Base-by-base conservation (phyloP, 2,329 filamentous ascomycete species). In the Nemania bipapillata region DNA sequence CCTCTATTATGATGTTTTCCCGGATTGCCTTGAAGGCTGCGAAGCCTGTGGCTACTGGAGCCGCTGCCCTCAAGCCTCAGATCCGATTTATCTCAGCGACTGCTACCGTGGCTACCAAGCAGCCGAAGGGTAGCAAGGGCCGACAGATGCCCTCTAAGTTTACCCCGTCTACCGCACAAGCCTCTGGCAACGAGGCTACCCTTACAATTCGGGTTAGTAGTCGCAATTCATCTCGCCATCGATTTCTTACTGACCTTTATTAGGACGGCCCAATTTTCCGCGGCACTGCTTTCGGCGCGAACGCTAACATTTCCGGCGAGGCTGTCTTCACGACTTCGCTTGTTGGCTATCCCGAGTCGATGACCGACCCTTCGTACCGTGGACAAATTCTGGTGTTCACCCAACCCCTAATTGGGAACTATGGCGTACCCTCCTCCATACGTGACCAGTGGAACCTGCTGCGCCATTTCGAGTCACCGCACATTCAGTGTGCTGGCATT, bases 361-460 rank as follows among this genome's bases (percentile, higher is more conserved):
- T 95, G 86, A 94, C 92, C 77, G 92, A 95, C 77, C 92, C 92
- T 61, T 95, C 92, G 22, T 95, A 95, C 84, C 91, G 92, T 74
- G 92, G 96, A 74, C 96, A 99, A 85, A 98, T 99, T 75, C 87
- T 99, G 76, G 95, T 98, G 82, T 97, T 98, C 86, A 99, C 96
- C 74, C 94, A 97, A 81, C 96, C 96, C 40, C 85, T 99, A 75
- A 97, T 99, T 78, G 96, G 96, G 79, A 99, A 99, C 87, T 99
- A 99, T 80, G 96, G 96, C 76, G 95, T 99, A 20, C 96, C 96
- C 17, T 96, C 94, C 35, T 89, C 86, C 72, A 87, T 90, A 77
- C 91, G 93, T 73, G 96, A 99, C 81, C 85, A 94, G 81, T 92
- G 90, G 81, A 96, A 96, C 76, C 89, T 99, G 68, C 87, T 98